A percentile compares a stretch with the other conserved stretches of the same genome.
phyloP scores from a whole-genome alignment of 2,329 filamentous ascomycete genomes.

The Penicillium freii region DNA sequence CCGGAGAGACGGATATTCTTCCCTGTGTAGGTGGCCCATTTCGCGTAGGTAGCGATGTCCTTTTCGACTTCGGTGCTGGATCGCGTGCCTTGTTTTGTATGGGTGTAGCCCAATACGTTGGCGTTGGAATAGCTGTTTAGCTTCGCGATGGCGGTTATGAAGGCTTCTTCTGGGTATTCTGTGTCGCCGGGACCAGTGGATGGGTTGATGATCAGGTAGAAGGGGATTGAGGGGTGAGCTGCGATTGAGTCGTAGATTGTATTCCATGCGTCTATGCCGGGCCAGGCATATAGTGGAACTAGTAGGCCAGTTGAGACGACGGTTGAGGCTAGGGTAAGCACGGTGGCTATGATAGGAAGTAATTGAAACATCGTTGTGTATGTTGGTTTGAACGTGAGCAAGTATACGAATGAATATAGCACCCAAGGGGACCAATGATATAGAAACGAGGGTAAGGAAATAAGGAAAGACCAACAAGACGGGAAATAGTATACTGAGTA shows the following conservation, averaged over 20 bases:
- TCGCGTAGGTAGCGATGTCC: slow-evolving; percentile 39
- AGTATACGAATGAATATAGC: background rate
- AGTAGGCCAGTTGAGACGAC: slow-evolving; percentile 20
- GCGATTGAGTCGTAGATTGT: slow-evolving; percentile 24
- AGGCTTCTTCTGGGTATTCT: slow-evolving; percentile 34
- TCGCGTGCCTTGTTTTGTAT: slow-evolving; percentile 35
- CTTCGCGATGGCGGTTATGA: slow-evolving; percentile 34
- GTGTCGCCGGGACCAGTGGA: slow-evolving; percentile 34
- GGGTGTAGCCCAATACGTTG: slow-evolving; percentile 44
- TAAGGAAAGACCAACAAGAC: background rate
- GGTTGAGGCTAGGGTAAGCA: slow-evolving; percentile 13
- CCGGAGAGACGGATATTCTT: slow-evolving; percentile 34
- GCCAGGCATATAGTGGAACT: slow-evolving; percentile 29
- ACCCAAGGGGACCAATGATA: too few species aligned
- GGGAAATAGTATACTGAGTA: background rate
- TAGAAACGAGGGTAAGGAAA: background rate
- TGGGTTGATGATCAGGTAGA: slow-evolving; percentile 34
- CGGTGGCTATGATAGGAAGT: slow-evolving; percentile 7
- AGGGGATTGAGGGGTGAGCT: slow-evolving; percentile 24
- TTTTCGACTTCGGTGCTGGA: slow-evolving; percentile 32
- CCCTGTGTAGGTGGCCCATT: slow-evolving; percentile 31
- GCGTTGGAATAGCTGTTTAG: slow-evolving; percentile 42
- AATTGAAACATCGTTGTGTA: slow-evolving; percentile 7
- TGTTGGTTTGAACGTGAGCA: background rate
- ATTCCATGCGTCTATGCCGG: slow-evolving; percentile 22